Conservation (phyloP, 1,284 basidiomycete genomes). For the Sporisorium exsertum region DNA sequence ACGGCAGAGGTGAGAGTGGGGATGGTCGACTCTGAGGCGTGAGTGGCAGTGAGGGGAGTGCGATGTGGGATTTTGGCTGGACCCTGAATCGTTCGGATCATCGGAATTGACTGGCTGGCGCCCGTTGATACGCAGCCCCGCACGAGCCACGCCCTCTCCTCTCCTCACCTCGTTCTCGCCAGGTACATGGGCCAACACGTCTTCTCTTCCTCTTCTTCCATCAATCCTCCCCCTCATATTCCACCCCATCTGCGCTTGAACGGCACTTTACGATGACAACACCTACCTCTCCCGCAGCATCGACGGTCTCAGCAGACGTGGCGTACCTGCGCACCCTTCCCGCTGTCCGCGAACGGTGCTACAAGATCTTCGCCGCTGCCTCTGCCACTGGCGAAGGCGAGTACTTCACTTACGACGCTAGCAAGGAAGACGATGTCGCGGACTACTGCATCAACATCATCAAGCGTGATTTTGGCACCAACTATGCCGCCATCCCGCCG, state of each 20-base stretch:
- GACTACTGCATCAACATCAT: conserved; percentile 86
- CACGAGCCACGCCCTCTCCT: conserved; percentile 25
- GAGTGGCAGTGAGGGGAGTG: too few species aligned
- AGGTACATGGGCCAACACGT: too few species aligned
- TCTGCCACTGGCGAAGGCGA: conserved; percentile 78
- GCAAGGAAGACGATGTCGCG: conserved; percentile 79
- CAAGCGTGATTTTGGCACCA: conserved; percentile 83
- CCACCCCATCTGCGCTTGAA: too few species aligned
- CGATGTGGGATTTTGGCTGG: too few species aligned
- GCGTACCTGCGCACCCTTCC: conserved; percentile 82
- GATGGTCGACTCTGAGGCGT: too few species aligned
- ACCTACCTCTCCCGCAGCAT: neutral
- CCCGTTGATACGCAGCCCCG: neutral
- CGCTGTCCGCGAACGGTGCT: conserved; percentile 86
- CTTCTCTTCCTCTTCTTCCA: neutral
- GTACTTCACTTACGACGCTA: conserved; percentile 86
- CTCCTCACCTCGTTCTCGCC: too few species aligned
- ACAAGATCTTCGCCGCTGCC: conserved; percentile 78
- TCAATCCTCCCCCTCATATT: neutral
- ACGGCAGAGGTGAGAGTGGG: too few species aligned
- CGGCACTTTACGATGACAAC: conserved; percentile 5
- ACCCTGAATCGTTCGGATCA: conserved; percentile 34
- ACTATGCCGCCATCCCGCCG: conserved; percentile 82
- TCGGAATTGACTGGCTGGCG: conserved; percentile 12
- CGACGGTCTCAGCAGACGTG: conserved; percentile 16